Percentiles rank a stretch among this genome's conserved stretches.
phyloP scores from a whole-genome alignment of 495 filamentous ascomycete genomes.

The Penicillium canescens region DNA sequence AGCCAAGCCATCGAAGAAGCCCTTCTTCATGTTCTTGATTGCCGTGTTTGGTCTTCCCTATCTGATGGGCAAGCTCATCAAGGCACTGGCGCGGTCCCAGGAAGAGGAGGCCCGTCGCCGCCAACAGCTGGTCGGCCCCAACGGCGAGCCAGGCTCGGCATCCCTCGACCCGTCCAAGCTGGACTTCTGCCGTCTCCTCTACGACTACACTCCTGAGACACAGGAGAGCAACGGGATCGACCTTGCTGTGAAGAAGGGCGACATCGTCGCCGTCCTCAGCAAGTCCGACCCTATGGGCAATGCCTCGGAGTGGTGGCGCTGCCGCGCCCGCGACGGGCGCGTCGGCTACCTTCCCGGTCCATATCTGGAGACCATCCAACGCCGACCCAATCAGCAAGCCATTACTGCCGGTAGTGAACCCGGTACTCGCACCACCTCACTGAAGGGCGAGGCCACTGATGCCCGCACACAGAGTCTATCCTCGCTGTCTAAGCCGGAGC shows the following conservation, averaged over 20 bases:
- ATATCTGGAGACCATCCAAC: constrained; percentile 82
- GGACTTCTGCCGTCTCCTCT: constrained; percentile 91
- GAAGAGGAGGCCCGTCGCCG: constrained; percentile 73
- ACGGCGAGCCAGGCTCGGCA: constrained; percentile 46
- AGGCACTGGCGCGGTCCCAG: constrained; percentile 75
- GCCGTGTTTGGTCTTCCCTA: constrained; percentile 95
- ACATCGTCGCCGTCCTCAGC: constrained; percentile 90
- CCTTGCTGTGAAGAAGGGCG: constrained; percentile 89
- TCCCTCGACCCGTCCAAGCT: constrained; percentile 82
- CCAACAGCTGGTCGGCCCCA: constrained; percentile 50
- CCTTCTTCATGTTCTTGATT: constrained; percentile 91
- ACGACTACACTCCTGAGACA: constrained; percentile 84
- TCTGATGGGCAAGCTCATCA: constrained; percentile 92
- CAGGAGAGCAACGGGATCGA: constrained; percentile 73
- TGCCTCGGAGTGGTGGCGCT: constrained; percentile 95
- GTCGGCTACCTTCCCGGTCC: constrained; percentile 88
- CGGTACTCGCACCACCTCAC: constrained; percentile 54
- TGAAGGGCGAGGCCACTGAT: constrained; percentile 50
- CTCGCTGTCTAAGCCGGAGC: constrained; percentile 19
- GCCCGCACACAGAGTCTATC: constrained; percentile 31
- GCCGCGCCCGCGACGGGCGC: constrained; percentile 84
- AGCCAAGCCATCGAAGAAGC: constrained; percentile 83
- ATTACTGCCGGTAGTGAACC: constrained; percentile 47
- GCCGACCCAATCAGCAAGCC: constrained; percentile 61
- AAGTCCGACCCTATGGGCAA: constrained; percentile 93